Evolutionary conservation across 495 filamentous ascomycete species (phyloP).

Genomic region (Aspergillus nidulans): DNA sequence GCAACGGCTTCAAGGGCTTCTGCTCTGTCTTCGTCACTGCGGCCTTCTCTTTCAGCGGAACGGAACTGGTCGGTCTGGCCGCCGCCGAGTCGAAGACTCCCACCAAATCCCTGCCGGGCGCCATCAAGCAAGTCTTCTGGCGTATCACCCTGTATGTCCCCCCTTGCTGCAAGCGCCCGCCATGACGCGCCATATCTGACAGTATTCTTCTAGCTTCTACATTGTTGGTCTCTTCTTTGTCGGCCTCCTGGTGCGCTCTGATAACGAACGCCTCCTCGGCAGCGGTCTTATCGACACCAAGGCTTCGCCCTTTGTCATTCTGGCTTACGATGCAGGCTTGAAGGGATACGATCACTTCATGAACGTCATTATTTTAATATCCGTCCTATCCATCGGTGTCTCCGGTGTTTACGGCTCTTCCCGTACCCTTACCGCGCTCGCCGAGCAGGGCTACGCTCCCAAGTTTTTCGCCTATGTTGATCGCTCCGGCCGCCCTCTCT

Average conservation of each 20-base stretch:
- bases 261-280: slow-evolving; percentile 42
- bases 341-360: slow-evolving; percentile 65
- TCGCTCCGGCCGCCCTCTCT: slow-evolving; percentile 47
- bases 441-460: slow-evolving; percentile 56
- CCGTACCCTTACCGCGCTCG: slow-evolving; percentile 58
- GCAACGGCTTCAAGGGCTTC: slow-evolving; percentile 62
- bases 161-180: no score
- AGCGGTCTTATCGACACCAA: slow-evolving; percentile 50
- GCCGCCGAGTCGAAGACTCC: slow-evolving; percentile 67
- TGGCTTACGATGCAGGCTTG: slow-evolving; percentile 58
- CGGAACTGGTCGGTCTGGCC: slow-evolving; percentile 68
- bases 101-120: slow-evolving; percentile 57
- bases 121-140: slow-evolving; percentile 73
- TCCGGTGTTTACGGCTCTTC: slow-evolving; percentile 72
- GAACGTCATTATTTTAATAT: slow-evolving; percentile 69
- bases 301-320: slow-evolving; percentile 61
- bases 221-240: slow-evolving; percentile 69
- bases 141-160: slow-evolving; percentile 51
- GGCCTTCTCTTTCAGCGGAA: slow-evolving; percentile 69
- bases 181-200: background rate
- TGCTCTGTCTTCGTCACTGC: slow-evolving; percentile 71
- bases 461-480: slow-evolving; percentile 45
- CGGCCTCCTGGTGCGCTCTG: slow-evolving; percentile 62
- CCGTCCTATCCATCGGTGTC: slow-evolving; percentile 67
- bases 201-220: slow-evolving; percentile 50